Evolutionary conservation across 2,329 filamentous ascomycete genomes (phyloP).

Genomic region (Helotiales sp.): DNA sequence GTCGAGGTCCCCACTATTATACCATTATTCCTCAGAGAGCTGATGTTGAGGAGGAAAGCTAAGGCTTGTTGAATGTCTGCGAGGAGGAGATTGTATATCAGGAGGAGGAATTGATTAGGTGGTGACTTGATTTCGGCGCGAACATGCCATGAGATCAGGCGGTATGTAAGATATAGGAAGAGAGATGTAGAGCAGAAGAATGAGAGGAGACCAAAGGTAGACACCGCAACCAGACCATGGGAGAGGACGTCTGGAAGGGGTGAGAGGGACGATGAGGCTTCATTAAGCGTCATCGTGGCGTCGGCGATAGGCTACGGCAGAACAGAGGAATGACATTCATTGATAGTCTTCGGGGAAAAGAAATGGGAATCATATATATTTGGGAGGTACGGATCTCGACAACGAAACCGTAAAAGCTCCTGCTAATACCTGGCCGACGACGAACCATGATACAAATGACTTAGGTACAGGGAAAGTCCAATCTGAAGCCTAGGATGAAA

Average conservation of each 20-base stretch:
- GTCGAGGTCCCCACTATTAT: slow-evolving; percentile 58
- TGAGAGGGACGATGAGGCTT: slow-evolving; percentile 32
- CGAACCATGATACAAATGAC: neutral
- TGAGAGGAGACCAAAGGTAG: slow-evolving; percentile 52
- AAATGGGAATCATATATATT: slow-evolving; percentile 5
- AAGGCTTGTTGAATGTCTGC: slow-evolving; percentile 70
- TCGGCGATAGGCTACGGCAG: slow-evolving; percentile 3
- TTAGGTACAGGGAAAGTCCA: neutral
- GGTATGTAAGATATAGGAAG: slow-evolving; percentile 49
- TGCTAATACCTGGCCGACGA: neutral
- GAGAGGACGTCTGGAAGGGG: slow-evolving; percentile 39
- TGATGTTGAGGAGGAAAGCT: slow-evolving; percentile 66
- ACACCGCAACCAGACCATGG: slow-evolving; percentile 51
- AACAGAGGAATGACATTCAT: slow-evolving; percentile 4
- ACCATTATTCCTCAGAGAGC: slow-evolving; percentile 59
- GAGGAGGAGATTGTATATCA: slow-evolving; percentile 72
- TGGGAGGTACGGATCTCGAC: neutral
- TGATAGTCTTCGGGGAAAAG: neutral
- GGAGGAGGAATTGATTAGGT: slow-evolving; percentile 70
- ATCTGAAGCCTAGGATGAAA: slow-evolving; percentile 3
- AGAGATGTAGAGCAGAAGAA: slow-evolving; percentile 51
- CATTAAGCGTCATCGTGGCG: slow-evolving; percentile 31
- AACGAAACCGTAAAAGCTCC: neutral
- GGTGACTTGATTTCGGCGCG: slow-evolving; percentile 34
- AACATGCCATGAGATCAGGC: slow-evolving; percentile 38